Conservation (phyloP, 2,329 filamentous ascomycete species). For the Sporothrix globosa region DNA sequence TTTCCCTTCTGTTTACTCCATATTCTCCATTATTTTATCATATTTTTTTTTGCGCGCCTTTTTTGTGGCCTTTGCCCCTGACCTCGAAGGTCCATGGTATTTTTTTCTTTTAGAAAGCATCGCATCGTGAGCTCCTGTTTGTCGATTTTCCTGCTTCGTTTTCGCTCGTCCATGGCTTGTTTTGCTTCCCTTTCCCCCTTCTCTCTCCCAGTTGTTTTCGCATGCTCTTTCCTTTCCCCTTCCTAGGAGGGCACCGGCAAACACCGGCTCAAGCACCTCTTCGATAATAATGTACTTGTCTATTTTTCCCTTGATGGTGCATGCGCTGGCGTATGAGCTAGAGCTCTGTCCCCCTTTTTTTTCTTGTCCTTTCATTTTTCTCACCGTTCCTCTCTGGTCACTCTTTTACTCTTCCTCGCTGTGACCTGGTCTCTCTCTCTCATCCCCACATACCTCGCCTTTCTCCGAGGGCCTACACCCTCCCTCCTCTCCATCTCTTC, state of each 20-base stretch:
- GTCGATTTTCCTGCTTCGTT: slow-evolving; percentile 24
- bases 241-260: not conserved
- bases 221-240: not conserved
- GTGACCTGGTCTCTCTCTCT: not conserved
- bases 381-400: not conserved
- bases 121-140: slow-evolving; percentile 18
- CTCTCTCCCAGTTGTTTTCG: not conserved
- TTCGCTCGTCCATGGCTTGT: slow-evolving; percentile 17
- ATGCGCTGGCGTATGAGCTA: slow-evolving; percentile 28
- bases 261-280: slow-evolving; percentile 1
- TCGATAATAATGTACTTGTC: not conserved
- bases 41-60: not conserved
- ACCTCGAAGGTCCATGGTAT: not conserved
- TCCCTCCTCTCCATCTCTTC: not conserved
- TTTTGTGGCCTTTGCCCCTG: slow-evolving; percentile 2
- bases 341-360: not conserved
- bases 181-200: not conserved
- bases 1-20: not conserved
- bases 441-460: slow-evolving; percentile 26
- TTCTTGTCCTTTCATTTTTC: not conserved
- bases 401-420: not conserved
- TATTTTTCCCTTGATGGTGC: slow-evolving; percentile 18
- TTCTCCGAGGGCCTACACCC: slow-evolving; percentile 15
- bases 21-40: not conserved
- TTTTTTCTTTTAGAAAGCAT: not conserved